phyloP scores from a whole-genome alignment of 2,329 filamentous ascomycete genomes.

The Epichloe typhina region DNA sequence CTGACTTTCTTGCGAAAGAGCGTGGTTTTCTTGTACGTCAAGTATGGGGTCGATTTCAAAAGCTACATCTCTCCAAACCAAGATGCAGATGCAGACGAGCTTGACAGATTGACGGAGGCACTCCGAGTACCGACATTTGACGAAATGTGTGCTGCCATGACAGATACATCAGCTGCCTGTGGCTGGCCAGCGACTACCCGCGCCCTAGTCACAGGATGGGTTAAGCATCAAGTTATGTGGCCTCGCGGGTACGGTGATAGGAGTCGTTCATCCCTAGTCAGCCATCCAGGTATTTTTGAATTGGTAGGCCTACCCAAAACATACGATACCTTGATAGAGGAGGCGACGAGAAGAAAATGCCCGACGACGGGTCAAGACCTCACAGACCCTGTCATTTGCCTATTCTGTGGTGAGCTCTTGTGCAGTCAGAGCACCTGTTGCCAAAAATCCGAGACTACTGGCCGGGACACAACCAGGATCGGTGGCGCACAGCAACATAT shows the following conservation, averaged over 20 bases:
- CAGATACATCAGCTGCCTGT: slow-evolving; percentile 27
- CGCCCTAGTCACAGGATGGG: slow-evolving; percentile 53
- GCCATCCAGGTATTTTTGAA: slow-evolving; percentile 88
- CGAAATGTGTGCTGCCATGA: slow-evolving; percentile 56
- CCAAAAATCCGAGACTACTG: slow-evolving; percentile 45
- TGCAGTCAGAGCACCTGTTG: slow-evolving; percentile 93
- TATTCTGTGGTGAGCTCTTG: slow-evolving; percentile 94
- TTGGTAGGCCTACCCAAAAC: slow-evolving; percentile 84
- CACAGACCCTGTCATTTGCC: slow-evolving; percentile 78
- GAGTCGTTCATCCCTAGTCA: slow-evolving; percentile 35
- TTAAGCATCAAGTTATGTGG: slow-evolving; percentile 46
- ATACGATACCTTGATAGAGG: slow-evolving; percentile 85
- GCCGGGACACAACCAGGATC: slow-evolving; percentile 34
- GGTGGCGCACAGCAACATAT: slow-evolving; percentile 90
- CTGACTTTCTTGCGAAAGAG: slow-evolving; percentile 82
- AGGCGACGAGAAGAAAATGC: slow-evolving; percentile 71
- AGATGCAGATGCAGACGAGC: slow-evolving; percentile 59
- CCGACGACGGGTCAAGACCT: slow-evolving; percentile 86
- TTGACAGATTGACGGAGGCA: slow-evolving; percentile 65
- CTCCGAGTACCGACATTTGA: slow-evolving; percentile 68
- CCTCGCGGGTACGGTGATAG: slow-evolving; percentile 16
- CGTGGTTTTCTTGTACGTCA: slow-evolving; percentile 71
- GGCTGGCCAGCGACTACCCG: slow-evolving; percentile 36
- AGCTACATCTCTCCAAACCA: slow-evolving; percentile 49
- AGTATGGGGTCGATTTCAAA: slow-evolving; percentile 79